Base-by-base conservation (phyloP, 257 asterid species). In the Gardenia jasminoides region DNA sequence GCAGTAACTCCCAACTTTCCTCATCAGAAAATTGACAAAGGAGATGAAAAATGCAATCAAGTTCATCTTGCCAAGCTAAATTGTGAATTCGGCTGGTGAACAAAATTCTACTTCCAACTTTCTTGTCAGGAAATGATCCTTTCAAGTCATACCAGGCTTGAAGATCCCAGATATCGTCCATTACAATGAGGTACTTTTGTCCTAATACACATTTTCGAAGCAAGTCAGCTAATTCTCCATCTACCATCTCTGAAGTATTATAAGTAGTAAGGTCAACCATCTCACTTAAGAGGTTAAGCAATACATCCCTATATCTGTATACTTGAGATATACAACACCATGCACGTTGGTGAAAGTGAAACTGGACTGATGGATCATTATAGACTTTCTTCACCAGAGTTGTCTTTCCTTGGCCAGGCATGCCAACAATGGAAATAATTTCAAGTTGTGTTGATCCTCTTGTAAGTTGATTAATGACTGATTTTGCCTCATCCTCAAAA, bases 161-260 rank as follows among this genome's bases (percentile, higher is more conserved):
- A 36, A 30, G 39, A n/a, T 70, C 76, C 91, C 88, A 86, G 1
- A 84, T 68, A 28, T 84, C 88, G 54, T 88, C 89, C 50, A 86
- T 22, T 6, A 86, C 73, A 41, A 86, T 76, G 33, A 88, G 84
- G 52, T 83, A 88, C 43, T 79, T 76, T 20, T n/a, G 56, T 10
- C 82, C 82, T 17, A 47, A 28, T 41, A 88, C 48, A 13, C 64
- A 71, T 64, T 62, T 54, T 47, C 65, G 20, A n/a, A 83, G 8
- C 3, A 0, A 26, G 56, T 75, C 47, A 41, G 44, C 28, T 30
- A 83, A 20, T 9, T 80, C 72, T 24, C 50, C 74, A 19, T 19
- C 24, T 19, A 11, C 13, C 67, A 62, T 62, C 11, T 65, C 8
- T 10, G 43, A 26, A 4, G 7, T 2, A 6, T 78, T 59, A n/a